Base-by-base conservation (phyloP, 2,329 filamentous ascomycete species). In the Clarireedia hainanense region DNA sequence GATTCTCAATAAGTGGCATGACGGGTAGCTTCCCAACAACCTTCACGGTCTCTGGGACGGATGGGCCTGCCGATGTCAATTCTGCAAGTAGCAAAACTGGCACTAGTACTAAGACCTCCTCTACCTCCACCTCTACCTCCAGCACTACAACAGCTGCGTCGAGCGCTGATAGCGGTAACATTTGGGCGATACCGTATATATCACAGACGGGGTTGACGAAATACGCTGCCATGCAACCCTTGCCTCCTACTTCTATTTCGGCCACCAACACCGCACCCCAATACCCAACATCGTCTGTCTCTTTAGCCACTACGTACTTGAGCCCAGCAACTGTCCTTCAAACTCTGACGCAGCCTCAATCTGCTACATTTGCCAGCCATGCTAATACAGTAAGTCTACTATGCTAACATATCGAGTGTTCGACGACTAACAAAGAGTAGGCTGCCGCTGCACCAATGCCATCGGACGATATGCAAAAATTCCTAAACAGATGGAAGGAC, bases 1-100 rank as follows among this genome's bases (percentile, higher is more conserved):
- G 84, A 59, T 89, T 89, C 70, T 77, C 79, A n/a, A 72, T 87
- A 52, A 74, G 74, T 10, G 77, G 76, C 62, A 86, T 88, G 84
- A 83, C 77, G 2, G 84, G 84, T 39, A 71, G 71, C 4, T 85
- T 85, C 63, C 57, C 64, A 20, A 72, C 68, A 15, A 65, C 72
- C 26, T 63, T 64, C 36, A 67, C 67, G 7, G 62, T 73, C 5
- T 67, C 68, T 4, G 71, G 71, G 6, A 75, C 67, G 48, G 68
- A 61, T 59, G 75, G 68, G 6, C 73, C 71, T 47, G 54, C 50
- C 7, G 55, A 60, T 14, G 56, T 60, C 9, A 68, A 65, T 54
- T 59, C 60, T 20, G 57, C 65, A 7, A 55, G 2, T 20, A 20
- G 20, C 20, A 20, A 53, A 14, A 36, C 5, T 10, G 14, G 15